Conservation (phyloP, 441 rosid genomes). For the Gossypium gossypioides region DNA sequence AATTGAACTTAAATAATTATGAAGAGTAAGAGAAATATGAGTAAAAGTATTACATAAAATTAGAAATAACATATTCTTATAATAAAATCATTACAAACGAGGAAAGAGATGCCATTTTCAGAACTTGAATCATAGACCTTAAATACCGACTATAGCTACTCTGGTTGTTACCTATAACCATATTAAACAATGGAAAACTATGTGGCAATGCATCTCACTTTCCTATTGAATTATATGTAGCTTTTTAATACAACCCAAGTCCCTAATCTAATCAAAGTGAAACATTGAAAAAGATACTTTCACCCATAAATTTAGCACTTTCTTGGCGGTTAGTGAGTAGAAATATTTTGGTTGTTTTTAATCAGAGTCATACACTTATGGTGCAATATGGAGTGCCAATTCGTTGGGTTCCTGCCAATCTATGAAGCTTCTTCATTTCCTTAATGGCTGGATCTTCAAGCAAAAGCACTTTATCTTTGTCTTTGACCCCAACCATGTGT, state of each 20-base stretch:
- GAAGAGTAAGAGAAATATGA: too few relatives aligned
- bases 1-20: too few relatives aligned
- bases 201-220: background rate
- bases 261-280: background rate
- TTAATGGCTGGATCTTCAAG: conserved; percentile 77
- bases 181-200: background rate
- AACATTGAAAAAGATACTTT: background rate
- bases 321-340: conserved; percentile 20
- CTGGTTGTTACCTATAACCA: background rate
- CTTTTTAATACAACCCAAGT: background rate
- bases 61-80: too few relatives aligned
- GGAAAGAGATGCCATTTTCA: too few relatives aligned
- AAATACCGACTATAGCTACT: too few relatives aligned
- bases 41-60: too few relatives aligned
- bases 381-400: conserved; percentile 27
- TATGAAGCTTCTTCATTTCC: conserved; percentile 56
- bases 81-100: too few relatives aligned
- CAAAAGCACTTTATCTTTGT: conserved; percentile 67
- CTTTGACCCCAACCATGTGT: conserved; percentile 88
- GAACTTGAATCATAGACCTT: too few relatives aligned
- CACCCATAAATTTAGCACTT: background rate
- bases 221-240: background rate
- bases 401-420: conserved; percentile 20
- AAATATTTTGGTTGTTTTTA: background rate
- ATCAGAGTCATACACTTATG: conserved; percentile 34